Percentiles rank a stretch among this genome's conserved stretches.
These are phyloP conservation scores for Orbilia brochopaga DNA, from an alignment of 2,329 filamentous ascomycete genomes.

Conservation along the genomic window DNA sequence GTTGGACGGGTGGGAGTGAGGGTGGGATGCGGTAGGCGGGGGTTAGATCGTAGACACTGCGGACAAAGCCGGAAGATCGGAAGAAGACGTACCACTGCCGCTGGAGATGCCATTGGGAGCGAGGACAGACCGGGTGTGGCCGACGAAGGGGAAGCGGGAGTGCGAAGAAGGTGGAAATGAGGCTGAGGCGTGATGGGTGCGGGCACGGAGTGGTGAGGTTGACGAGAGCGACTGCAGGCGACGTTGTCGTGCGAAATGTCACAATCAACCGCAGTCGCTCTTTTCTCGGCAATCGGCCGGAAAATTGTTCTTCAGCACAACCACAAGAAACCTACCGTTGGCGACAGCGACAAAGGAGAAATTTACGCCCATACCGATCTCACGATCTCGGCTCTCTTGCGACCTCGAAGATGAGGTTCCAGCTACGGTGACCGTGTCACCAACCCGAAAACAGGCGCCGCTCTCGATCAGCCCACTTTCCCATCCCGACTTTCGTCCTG, in stretches of 20 bases:
- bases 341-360: too few relatives aligned
- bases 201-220: slow-evolving; percentile 1
- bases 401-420: slow-evolving; percentile 25
- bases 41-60: not conserved
- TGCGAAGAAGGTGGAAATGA: not conserved
- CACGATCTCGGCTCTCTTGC: slow-evolving; percentile 8
- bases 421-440: slow-evolving; percentile 26
- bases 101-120: slow-evolving; percentile 39
- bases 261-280: too few relatives aligned
- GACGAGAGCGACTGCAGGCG: not conserved
- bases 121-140: not conserved
- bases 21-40: slow-evolving; percentile 1
- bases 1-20: too few relatives aligned
- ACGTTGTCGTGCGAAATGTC: too few relatives aligned
- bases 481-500: not conserved
- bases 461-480: not conserved
- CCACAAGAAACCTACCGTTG: too few relatives aligned
- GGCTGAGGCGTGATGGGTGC: not conserved
- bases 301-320: too few relatives aligned
- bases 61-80: not conserved
- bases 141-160: not conserved
- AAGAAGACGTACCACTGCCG: slow-evolving; percentile 41
- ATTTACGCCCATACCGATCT: too few relatives aligned
- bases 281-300: too few relatives aligned
- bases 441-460: not conserved